These are phyloP conservation scores for Clavispora santaluciae DNA, from an alignment of 805 yeast species.

Conservation along the genomic window DNA sequence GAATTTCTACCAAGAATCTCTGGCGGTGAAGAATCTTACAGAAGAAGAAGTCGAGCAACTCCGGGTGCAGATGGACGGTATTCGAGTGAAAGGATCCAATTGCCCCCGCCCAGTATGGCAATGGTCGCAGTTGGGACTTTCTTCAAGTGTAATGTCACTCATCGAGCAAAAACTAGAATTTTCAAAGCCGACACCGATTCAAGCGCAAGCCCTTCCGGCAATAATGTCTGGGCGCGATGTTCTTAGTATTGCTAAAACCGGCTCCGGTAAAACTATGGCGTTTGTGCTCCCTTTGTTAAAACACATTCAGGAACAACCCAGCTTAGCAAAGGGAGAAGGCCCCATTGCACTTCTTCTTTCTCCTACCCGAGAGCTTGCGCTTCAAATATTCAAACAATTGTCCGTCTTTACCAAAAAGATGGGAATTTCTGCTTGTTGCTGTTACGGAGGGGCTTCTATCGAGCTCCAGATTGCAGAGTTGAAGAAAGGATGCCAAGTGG, in stretches of 20 bases:
- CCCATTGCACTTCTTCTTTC: conserved; percentile 79
- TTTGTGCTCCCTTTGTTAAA: conserved; percentile 80
- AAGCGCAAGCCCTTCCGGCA: conserved; percentile 85
- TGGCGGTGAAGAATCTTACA: conserved; percentile 44
- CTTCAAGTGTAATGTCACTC: conserved; percentile 50
- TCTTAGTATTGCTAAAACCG: conserved; percentile 93
- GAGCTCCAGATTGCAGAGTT: conserved; percentile 76
- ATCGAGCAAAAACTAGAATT: conserved; percentile 50
- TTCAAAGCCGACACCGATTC: conserved; percentile 76
- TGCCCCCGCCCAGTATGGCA: conserved; percentile 62
- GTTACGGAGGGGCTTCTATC: conserved; percentile 87
- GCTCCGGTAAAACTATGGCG: conserved; percentile 92
- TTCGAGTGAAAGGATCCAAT: conserved; percentile 55
- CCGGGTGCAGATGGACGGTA: conserved; percentile 54
- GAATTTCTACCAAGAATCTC: conserved; percentile 58
- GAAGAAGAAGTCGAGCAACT: conserved; percentile 53
- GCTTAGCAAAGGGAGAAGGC: conserved; percentile 50
- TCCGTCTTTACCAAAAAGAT: conserved; percentile 50
- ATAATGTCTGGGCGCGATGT: conserved; percentile 87
- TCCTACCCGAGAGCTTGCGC: conserved; percentile 90
- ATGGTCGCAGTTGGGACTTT: conserved; percentile 82
- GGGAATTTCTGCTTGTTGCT: conserved; percentile 59
- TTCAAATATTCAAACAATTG: conserved; percentile 73
- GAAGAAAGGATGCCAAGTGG: conserved; percentile 70
- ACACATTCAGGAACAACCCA: conserved; percentile 73